phyloP scores from a whole-genome alignment of 2,329 filamentous ascomycete genomes.

The Amesomyces nigricolor region DNA sequence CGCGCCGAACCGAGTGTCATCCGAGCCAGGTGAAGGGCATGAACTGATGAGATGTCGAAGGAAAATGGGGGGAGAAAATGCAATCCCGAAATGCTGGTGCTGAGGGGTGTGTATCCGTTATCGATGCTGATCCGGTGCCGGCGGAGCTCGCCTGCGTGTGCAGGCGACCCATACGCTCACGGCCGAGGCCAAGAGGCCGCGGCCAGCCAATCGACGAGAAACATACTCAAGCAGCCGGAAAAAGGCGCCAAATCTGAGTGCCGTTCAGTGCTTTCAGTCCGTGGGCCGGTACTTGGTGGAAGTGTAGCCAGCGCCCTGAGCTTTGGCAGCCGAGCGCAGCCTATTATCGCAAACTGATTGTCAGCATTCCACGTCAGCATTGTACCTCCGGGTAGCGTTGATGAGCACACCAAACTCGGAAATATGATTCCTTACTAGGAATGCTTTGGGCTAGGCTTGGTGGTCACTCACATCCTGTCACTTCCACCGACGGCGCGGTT shows the following conservation, averaged over 20 bases:
- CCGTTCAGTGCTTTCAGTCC: conserved; percentile 34
- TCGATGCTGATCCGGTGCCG: conserved; percentile 23
- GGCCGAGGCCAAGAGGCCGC: conserved; percentile 5
- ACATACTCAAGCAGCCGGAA: conserved; percentile 23
- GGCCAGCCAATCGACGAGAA: conserved; percentile 23
- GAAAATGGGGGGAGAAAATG: conserved; percentile 23
- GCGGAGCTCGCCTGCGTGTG: conserved; percentile 12
- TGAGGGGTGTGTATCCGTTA: conserved; percentile 22
- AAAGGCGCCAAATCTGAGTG: conserved; percentile 24
- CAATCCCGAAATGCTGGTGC: conserved; percentile 26
- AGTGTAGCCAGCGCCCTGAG: conserved; percentile 40
- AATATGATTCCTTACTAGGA: conserved; percentile 84
- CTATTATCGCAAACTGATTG: conserved; percentile 79
- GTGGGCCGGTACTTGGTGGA: conserved; percentile 38
- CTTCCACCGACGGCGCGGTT: conserved; percentile 72
- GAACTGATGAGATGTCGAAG: conserved; percentile 28
- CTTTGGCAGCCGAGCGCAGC: conserved; percentile 77
- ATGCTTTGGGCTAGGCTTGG: conserved; percentile 53
- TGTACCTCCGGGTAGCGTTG: conserved; percentile 67
- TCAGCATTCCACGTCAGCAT: conserved; percentile 73
- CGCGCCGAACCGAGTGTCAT: conserved; percentile 16
- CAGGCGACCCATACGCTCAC: conserved; percentile 10
- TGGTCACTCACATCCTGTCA: conserved; percentile 94
- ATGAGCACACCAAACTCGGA: conserved; percentile 73
- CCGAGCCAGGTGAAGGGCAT: conserved; percentile 27